These are phyloP conservation scores for Leccinum laetum DNA, from an alignment of 1,284 basidiomycete species.

Conservation along the genomic window DNA sequence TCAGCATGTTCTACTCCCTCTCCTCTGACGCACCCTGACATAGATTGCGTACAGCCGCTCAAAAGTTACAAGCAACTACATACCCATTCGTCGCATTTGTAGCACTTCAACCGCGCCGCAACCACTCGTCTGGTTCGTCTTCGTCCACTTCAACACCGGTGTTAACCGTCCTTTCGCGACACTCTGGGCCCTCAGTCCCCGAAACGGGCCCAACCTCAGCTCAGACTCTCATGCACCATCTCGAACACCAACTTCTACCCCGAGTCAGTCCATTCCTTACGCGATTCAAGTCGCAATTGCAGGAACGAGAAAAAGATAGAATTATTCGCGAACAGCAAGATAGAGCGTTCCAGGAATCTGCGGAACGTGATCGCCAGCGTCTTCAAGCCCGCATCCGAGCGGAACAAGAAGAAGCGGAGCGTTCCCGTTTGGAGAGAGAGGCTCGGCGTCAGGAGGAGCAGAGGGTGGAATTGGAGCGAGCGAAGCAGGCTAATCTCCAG, in stretches of 20 bases:
- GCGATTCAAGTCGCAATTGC: constrained; percentile 50
- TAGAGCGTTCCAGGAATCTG: constrained; percentile 69
- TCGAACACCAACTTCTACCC: constrained; percentile 73
- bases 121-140: constrained; percentile 36
- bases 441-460: constrained; percentile 28
- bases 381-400: constrained; percentile 54
- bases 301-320: constrained; percentile 64
- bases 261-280: constrained; percentile 76
- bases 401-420: constrained; percentile 39
- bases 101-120: constrained; percentile 77
- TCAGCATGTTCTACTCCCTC: constrained; percentile 35
- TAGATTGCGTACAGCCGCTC: constrained; percentile 53
- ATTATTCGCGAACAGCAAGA: constrained; percentile 80
- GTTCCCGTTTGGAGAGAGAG: constrained; percentile 32
- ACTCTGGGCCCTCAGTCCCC: constrained; percentile 68
- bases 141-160: constrained; percentile 45
- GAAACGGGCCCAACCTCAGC: constrained; percentile 59
- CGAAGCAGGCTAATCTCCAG: constrained; percentile 30
- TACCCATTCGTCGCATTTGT: constrained; percentile 93
- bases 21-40: constrained; percentile 1
- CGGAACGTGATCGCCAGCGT: constrained; percentile 68
- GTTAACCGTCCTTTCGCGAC: constrained; percentile 80
- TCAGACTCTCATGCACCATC: constrained; percentile 59
- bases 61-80: constrained; percentile 86
- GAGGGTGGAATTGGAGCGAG: constrained; percentile 31